phyloP scores from a whole-genome alignment of 2,329 filamentous ascomycete species.

The Scedosporium boydii region DNA sequence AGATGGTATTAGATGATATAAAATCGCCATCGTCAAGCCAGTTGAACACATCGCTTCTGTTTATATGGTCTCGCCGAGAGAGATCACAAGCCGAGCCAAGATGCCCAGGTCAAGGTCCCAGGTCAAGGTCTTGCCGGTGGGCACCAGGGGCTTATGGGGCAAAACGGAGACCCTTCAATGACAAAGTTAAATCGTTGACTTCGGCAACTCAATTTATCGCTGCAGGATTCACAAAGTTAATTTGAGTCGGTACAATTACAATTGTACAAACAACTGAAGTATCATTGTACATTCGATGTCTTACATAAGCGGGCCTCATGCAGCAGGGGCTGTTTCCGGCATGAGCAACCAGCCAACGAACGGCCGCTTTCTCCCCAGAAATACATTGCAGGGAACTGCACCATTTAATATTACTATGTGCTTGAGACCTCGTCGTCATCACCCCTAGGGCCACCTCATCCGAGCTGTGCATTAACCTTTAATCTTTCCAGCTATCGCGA shows the following conservation, averaged over 20 bases:
- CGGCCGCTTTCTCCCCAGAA: neutral
- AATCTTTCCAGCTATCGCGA: neutral
- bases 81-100: no score
- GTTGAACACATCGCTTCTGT: no score
- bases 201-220: no score
- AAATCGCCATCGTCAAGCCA: no score
- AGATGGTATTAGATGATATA: no score
- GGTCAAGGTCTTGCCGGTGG: no score
- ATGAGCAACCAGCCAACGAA: conserved; percentile 1
- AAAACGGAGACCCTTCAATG: neutral
- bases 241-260: no score
- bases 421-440: conserved; percentile 12
- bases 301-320: neutral
- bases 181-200: no score
- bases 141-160: neutral
- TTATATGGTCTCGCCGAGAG: no score
- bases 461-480: neutral
- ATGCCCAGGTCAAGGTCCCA: no score
- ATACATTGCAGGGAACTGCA: neutral
- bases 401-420: conserved; percentile 9
- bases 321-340: neutral
- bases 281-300: neutral
- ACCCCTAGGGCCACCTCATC: conserved; percentile 1
- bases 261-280: no score
- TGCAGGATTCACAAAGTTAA: no score